Evolutionary conservation across 1,139 yeast species (phyloP).

Genomic region (Taphrina flavorubra): DNA sequence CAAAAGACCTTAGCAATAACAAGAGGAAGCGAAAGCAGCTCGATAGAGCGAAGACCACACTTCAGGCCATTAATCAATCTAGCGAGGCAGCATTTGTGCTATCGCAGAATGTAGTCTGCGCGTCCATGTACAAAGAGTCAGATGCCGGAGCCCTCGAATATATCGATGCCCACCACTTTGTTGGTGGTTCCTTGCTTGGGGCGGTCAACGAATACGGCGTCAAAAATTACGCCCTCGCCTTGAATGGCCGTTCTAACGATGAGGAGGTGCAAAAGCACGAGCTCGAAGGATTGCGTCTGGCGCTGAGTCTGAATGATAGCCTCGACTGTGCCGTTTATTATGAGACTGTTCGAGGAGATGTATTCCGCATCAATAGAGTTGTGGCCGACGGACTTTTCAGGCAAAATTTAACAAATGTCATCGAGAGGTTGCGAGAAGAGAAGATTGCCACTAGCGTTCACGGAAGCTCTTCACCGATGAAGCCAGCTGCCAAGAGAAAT

Average conservation of each 20-base stretch:
- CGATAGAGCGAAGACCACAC: background rate
- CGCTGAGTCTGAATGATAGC: background rate
- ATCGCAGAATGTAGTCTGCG: background rate
- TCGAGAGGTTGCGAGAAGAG: background rate
- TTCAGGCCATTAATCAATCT: background rate
- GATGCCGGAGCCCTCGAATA: background rate
- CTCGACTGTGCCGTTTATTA: background rate
- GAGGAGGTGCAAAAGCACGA: conserved; percentile 1
- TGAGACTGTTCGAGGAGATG: background rate
- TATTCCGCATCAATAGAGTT: background rate
- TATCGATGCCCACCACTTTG: background rate
- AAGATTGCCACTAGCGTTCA: background rate
- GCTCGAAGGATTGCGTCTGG: background rate
- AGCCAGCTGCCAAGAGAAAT: conserved; percentile 2
- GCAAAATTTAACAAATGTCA: background rate
- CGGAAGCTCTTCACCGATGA: conserved; percentile 2
- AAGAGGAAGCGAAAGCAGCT: background rate
- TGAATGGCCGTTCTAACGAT: background rate
- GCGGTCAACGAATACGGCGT: background rate
- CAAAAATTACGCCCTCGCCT: background rate
- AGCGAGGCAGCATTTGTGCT: background rate
- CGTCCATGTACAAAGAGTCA: background rate
- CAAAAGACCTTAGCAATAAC: background rate
- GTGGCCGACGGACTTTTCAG: background rate
- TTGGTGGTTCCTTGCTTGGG: background rate